Evolutionary conservation across 495 filamentous ascomycete genomes (phyloP).

Genomic region (Cercophora samala): DNA sequence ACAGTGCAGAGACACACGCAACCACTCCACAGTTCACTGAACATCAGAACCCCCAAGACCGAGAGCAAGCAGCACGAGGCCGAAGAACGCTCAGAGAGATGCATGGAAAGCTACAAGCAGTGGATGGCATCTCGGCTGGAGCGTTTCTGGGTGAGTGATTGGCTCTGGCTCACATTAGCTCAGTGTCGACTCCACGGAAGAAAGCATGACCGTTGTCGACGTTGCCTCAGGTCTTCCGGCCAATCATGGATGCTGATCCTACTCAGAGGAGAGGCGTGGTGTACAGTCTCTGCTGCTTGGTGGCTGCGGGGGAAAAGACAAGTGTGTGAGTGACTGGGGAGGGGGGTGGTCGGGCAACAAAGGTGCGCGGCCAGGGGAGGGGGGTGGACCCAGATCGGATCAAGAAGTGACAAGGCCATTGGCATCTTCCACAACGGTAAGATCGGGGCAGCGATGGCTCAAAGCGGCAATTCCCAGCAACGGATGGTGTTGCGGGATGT

Average conservation of each 20-base stretch:
- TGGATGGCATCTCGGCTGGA: conserved; percentile 44
- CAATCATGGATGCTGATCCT: conserved; percentile 36
- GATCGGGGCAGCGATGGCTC: conserved; percentile 15
- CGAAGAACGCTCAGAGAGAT: conserved; percentile 20
- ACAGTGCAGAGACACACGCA: conserved; percentile 20
- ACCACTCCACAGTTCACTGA: conserved; percentile 16
- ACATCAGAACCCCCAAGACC: conserved; percentile 8
- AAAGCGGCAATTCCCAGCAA: background rate
- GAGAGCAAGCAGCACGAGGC: conserved; percentile 21
- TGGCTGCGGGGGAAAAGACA: conserved; percentile 13
- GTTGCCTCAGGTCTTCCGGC: conserved; percentile 30
- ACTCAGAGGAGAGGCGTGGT: conserved; percentile 29
- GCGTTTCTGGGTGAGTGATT: conserved; percentile 40
- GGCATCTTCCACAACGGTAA: conserved; percentile 12
- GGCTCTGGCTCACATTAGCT: conserved; percentile 42
- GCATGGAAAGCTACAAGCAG: conserved; percentile 26
- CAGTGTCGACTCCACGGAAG: conserved; percentile 44
- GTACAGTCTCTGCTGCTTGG: conserved; percentile 30
- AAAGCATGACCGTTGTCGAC: conserved; percentile 50
- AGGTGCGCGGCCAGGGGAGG: conserved; percentile 15
- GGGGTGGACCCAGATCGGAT: conserved; percentile 30
- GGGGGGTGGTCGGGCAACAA: conserved; percentile 11
- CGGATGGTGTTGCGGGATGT: background rate
- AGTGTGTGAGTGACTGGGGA: conserved; percentile 4
- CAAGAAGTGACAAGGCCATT: conserved; percentile 23